Evolutionary conservation across 2,329 filamentous ascomycete genomes (phyloP), one percentile per base, ranked within the genome.

Genomic region (Waltergamsia citrina): DNA sequence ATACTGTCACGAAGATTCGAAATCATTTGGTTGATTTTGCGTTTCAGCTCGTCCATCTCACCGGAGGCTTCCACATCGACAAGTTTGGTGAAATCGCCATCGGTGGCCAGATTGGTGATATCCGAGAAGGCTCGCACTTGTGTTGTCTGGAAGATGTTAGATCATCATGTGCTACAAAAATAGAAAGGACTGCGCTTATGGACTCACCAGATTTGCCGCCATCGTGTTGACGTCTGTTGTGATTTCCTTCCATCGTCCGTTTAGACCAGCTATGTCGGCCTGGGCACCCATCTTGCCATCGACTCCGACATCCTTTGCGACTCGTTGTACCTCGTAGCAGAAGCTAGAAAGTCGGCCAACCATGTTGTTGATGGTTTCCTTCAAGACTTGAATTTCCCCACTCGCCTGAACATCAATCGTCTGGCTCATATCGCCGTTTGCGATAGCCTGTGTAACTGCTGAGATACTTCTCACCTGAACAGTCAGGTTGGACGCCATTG

Each of bases 1-100:
- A 98, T 95, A 69, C 85, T 93, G 60, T 96, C 92, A 46, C 90
- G 72, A 41, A 98, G 65, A 53, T 94, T 94, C 54, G 85, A 92
- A 34, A 96, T 88, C 92, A 98, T 98, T 65, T 93, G 85, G 56
- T 96, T 98, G 71, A 98, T 96, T 69, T 96, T 96, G 50, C 88
- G 80, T 63, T 98, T 98, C 48, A 98, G 71, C 58, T 96, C 90
- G 59, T 96, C 92, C 92, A 98, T 96, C 60, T 98, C 92, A 43
- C 92, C 92, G 10, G 90, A 95, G 15, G 92, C 92, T 57, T 95
- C 88, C 14, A 98, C 90, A 31, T 92, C 94, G 55, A 98, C 90
- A 38, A 93, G 78, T 55, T 95, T 94, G 17, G 86, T 94, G 57
- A 96, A 96, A 59, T 98, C 90, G 42, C 92, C 92, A 53, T 94